Base-by-base conservation (phyloP, 352 stramenopile species). In the Phytophthora boehmeriae region DNA sequence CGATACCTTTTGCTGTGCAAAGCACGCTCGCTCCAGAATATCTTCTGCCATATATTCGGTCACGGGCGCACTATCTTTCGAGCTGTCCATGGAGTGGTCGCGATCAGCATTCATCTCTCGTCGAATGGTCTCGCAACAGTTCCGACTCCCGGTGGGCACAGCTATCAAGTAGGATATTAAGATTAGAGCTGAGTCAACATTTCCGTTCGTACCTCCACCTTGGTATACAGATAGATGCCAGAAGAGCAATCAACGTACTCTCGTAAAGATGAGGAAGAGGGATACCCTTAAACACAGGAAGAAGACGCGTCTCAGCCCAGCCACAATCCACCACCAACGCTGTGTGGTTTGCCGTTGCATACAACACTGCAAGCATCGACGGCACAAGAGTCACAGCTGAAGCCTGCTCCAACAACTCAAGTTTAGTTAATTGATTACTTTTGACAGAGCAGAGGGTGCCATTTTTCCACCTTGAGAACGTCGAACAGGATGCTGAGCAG, bases 261-360 rank as follows among this genome's bases (percentile, higher is more conserved):
- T 72, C 71, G 54, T 93, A 94, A 35, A 80, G 68, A 30, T 90
- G 72, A 19, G 78, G 76, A 46, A 96, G 55, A 34, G 87, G 83
- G 30, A 92, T 86, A n/a, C 85, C 85, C 55, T 96, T 92, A 54
- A 85, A 94, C 11, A 96, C 75, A 14, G 87, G 87, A 9, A 96
- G 46, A 19, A 96, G 27, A 8, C 85, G 73, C 19, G 83, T 91
- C 66, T 96, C 87, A 1, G 54, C 50, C 74, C 80, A 93, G 1
- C 87, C 87, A 48, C 81, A 92, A 59, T 96, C 87, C 4, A 96
- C 66, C 25, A 96, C 71, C 25, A 96, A 62, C 45, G 84, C 83
- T 19, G 87, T 92, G 59, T 91, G 78, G 47, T 90, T 82, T 45
- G 73, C 64, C 13, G 87, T 94, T 27, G 80, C 81, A 46, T 92